A percentile compares a stretch with the other conserved stretches of the same genome.
Evolutionary conservation across 139 green algal species (phyloP).

Genomic region (Chlamydomonas eustigma): DNA sequence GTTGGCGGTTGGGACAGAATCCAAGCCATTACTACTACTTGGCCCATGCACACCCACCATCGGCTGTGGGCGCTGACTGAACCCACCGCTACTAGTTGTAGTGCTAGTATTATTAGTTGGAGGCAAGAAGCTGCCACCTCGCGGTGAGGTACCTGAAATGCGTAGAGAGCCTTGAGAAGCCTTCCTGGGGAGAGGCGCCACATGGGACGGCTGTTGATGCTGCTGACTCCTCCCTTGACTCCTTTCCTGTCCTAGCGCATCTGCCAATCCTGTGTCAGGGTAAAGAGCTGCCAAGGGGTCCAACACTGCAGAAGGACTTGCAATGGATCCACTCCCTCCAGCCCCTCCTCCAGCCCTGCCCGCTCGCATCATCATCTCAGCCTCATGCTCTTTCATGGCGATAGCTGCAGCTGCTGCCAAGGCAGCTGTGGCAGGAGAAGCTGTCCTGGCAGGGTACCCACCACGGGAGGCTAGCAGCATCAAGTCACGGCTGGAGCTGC

Average conservation of each 20-base stretch:
- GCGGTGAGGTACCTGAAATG: too few species aligned
- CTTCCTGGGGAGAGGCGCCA: not conserved
- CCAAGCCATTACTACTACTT: not conserved
- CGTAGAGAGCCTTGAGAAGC: not conserved
- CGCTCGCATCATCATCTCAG: not conserved
- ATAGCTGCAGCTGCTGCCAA: conserved; percentile 1
- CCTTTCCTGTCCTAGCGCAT: not conserved
- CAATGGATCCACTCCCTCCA: too few species aligned
- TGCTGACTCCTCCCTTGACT: not conserved
- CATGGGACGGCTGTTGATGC: not conserved
- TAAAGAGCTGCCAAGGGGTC: not conserved
- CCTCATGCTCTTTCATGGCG: conserved; percentile 10
- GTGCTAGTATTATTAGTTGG: too few species aligned
- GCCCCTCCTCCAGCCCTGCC: not conserved
- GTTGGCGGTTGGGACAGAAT: not conserved
- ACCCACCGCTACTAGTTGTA: too few species aligned
- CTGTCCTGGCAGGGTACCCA: not conserved
- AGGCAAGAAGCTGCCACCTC: too few species aligned
- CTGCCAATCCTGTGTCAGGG: not conserved
- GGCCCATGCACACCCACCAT: not conserved
- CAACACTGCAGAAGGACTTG: not conserved
- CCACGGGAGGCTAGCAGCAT: not conserved
- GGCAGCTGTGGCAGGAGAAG: not conserved
- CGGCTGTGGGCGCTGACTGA: too few species aligned
- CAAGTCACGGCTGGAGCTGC: not conserved